Evolutionary conservation across 768 basidiomycete genomes (phyloP).

Genomic region (Tylopilus balloui): DNA sequence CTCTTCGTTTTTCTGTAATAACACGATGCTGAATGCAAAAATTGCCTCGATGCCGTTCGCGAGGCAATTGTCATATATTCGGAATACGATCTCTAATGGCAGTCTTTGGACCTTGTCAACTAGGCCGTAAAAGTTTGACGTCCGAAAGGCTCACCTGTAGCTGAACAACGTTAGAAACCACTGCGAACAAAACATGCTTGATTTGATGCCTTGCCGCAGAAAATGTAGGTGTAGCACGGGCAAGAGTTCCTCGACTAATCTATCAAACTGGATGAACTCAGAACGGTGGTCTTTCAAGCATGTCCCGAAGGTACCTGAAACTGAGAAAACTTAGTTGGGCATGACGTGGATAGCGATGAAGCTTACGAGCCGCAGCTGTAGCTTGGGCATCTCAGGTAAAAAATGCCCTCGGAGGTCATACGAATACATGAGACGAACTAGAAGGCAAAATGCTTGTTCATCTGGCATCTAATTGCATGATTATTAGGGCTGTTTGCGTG

Average conservation of each 20-base stretch:
- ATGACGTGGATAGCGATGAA: background rate
- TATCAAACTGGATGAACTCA: slow-evolving; percentile 69
- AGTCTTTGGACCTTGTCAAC: slow-evolving; percentile 50
- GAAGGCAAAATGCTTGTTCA: slow-evolving; percentile 95
- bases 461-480: slow-evolving; percentile 84
- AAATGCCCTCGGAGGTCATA: slow-evolving; percentile 96
- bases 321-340: slow-evolving; percentile 30
- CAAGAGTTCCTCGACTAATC: slow-evolving; percentile 85
- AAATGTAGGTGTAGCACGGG: slow-evolving; percentile 94
- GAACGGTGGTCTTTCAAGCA: slow-evolving; percentile 5
- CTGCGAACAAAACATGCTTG: slow-evolving; percentile 97
- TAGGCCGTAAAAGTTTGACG: background rate
- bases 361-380: slow-evolving; percentile 85
- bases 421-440: slow-evolving; percentile 92
- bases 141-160: slow-evolving; percentile 59
- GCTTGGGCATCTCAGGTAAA: slow-evolving; percentile 97
- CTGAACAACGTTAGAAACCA: slow-evolving; percentile 99
- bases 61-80: slow-evolving; percentile 94
- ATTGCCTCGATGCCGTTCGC: slow-evolving; percentile 97
- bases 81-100: slow-evolving; percentile 88
- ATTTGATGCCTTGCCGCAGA: slow-evolving; percentile 89
- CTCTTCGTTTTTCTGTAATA: slow-evolving; percentile 87
- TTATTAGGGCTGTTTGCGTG: background rate
- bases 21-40: slow-evolving; percentile 86
- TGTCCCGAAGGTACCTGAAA: slow-evolving; percentile 49